Percentiles rank a stretch among this genome's conserved stretches.
phyloP scores from a whole-genome alignment of 129 eudicot genomes.

The Lactuca saligna region DNA sequence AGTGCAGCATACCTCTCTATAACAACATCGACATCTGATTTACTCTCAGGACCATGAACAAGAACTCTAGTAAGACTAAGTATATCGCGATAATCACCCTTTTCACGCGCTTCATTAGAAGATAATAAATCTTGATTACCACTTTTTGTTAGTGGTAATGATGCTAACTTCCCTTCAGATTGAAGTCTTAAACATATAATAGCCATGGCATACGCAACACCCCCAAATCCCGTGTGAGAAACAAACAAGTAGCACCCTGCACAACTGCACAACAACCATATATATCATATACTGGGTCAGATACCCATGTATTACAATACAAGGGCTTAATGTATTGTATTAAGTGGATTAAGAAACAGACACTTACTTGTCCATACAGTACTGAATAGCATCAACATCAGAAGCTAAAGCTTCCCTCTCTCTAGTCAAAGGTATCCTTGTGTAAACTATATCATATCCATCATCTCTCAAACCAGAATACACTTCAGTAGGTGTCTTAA shows the following conservation, averaged over 20 bases:
- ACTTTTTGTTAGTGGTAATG: conserved; percentile 19
- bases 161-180: conserved; percentile 55
- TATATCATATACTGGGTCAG: too few species aligned
- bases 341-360: neutral
- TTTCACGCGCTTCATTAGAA: conserved; percentile 55
- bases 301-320: too few species aligned
- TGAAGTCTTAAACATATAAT: conserved; percentile 78
- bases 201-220: conserved; percentile 96
- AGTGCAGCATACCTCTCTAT: conserved; percentile 68
- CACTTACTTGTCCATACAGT: conserved; percentile 80
- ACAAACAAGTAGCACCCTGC: conserved; percentile 90
- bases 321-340: neutral
- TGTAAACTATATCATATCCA: conserved; percentile 55
- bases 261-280: conserved; percentile 43
- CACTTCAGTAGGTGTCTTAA: conserved; percentile 87
- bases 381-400: conserved; percentile 88
- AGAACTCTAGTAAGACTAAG: conserved; percentile 89
- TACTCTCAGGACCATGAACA: conserved; percentile 87
- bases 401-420: conserved; percentile 90
- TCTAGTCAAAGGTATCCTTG: conserved; percentile 88
- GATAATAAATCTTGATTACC: conserved; percentile 24
- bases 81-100: conserved; percentile 93
- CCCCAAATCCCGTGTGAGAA: conserved; percentile 97
- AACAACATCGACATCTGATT: conserved; percentile 72
- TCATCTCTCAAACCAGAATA: conserved; percentile 65